Base-by-base conservation (phyloP, 257 asterid species). In the Penstemon eatonii region DNA sequence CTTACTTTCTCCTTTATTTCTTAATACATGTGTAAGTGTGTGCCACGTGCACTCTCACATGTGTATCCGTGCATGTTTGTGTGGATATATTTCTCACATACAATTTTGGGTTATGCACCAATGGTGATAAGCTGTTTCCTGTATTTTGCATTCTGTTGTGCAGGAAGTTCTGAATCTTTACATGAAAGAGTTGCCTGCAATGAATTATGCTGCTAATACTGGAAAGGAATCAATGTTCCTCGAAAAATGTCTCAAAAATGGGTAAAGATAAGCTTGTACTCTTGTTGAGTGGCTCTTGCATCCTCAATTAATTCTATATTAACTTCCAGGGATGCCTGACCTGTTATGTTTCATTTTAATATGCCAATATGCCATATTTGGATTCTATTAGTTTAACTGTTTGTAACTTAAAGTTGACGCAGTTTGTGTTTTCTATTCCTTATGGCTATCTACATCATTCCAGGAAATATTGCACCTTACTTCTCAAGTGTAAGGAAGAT, bases 131-230 rank as follows among this genome's bases (percentile, higher is more conserved):
- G 43, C 9, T 49, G 51, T 33, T 59, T 60, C 15, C 68, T 39
- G 37, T 53, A n/a, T 68, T 12, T 42, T 73, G 36, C 46, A 10
- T 5, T 25, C 70, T 65, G 43, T 67, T 41, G 60, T 66, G 73
- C 86, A 93, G 98, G 96, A 93, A 70, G 92, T 82, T 13, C 64
- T 90, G 50, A 44, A 61, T 45, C 84, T 93, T 51, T 93, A 93
- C 81, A 80, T 65, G 71, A 81, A 81, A 77, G 98, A 93, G 81
- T 82, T 90, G 51, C 96, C 98, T 8, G 87, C 89, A 41, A 90
- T 90, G 98, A 93, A 86, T 66, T 88, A 82, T 76, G 97, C 97
- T 69, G 87, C 97, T 61, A 90, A 93, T 80, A 88, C 98, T 49
- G 97, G 98, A 75, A 93, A 90, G 82, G 75, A 86, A 67, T 85